Percentiles rank a stretch among this genome's conserved stretches.
These are phyloP conservation scores for Salinomyces thailandicus DNA, from an alignment of 2,329 filamentous ascomycete genomes.

Conservation along the genomic window DNA sequence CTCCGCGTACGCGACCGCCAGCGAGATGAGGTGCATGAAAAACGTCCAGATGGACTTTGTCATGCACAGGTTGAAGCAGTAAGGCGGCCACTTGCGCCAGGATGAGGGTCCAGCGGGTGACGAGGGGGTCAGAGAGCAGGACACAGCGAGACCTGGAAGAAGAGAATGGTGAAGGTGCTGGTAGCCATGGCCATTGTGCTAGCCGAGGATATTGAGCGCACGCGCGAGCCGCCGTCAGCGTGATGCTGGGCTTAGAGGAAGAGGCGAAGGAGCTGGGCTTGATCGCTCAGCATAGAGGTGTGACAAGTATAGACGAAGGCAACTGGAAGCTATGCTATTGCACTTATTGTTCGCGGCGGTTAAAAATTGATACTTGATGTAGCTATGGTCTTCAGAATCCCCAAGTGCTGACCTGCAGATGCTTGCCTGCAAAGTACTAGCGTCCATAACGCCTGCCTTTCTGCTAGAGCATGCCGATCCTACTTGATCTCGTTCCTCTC, in stretches of 20 bases:
- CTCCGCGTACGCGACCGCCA: background rate
- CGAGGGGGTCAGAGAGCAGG: slow-evolving; percentile 40
- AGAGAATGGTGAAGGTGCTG: background rate
- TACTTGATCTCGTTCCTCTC: no score
- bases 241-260: background rate
- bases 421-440: no score
- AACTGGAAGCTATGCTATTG: no score
- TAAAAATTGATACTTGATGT: no score
- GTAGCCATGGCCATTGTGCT: background rate
- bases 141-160: slow-evolving; percentile 34
- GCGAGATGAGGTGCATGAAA: background rate
- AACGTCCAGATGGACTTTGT: background rate
- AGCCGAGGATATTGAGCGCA: background rate
- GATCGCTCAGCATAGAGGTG: no score
- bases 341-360: no score
- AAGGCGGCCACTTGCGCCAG: slow-evolving; percentile 39
- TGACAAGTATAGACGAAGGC: background rate
- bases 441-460: no score
- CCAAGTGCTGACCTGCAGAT: no score
- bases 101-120: slow-evolving; percentile 42
- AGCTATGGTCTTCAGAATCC: no score
- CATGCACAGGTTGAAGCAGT: slow-evolving; percentile 17
- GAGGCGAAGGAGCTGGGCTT: background rate
- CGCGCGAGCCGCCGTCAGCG: background rate
- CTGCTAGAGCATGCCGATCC: no score